Conservation (phyloP, 176 grass and related monocot species). For the Oryza coarctata region DNA sequence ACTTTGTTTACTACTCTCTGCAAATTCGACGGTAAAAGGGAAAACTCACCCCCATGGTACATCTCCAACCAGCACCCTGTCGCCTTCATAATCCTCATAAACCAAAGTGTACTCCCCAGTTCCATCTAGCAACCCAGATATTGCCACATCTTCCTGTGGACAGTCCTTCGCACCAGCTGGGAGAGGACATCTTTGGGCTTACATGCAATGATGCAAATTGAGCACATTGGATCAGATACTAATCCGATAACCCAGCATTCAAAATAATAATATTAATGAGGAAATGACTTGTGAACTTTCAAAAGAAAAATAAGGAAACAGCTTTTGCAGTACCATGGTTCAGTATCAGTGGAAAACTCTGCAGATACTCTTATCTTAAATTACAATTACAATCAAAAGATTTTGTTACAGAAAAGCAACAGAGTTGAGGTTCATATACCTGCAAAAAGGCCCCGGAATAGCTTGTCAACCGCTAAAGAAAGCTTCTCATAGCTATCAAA, state of each 20-base stretch:
- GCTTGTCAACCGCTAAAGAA: constrained; percentile 48
- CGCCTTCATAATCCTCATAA: constrained; percentile 79
- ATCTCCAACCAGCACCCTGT: constrained; percentile 70
- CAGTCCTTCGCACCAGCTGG: neutral
- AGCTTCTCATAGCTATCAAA: constrained; percentile 53
- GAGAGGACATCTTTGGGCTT: constrained; percentile 55
- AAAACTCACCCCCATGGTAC: constrained; percentile 70
- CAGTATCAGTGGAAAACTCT: neutral
- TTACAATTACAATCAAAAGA: neutral
- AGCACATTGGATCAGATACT: neutral
- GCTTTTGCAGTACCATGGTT: neutral
- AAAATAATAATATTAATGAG: neutral
- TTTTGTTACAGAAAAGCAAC: neutral
- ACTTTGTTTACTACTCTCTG: neutral
- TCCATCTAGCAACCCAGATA: constrained; percentile 64
- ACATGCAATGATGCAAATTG: neutral
- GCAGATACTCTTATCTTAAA: neutral
- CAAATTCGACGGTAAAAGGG: neutral
- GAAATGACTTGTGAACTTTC: neutral
- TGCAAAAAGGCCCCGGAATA: constrained; percentile 55
- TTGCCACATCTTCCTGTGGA: constrained; percentile 28
- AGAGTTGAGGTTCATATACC: constrained; percentile 29
- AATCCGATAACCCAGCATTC: neutral
- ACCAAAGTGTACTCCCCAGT: constrained; percentile 67
- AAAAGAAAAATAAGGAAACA: neutral